Conservation (phyloP, 345 rosid species). For the Eucalyptus leucophloia region DNA sequence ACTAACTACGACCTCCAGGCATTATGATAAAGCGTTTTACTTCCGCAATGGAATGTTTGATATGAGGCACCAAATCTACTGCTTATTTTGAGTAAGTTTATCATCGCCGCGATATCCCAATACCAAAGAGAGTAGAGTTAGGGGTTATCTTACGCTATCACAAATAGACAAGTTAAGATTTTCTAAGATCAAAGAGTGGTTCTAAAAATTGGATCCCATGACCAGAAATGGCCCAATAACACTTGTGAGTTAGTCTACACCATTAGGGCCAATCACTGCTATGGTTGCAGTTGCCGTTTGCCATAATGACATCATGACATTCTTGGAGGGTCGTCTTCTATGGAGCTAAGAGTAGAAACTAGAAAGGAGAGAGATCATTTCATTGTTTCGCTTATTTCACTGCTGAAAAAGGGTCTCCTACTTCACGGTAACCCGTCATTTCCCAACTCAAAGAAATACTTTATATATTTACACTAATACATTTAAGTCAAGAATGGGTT, state of each 20-base stretch:
- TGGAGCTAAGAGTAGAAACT: background rate
- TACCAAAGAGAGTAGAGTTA: background rate
- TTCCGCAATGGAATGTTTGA: background rate
- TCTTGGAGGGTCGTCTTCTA: background rate
- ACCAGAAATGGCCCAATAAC: background rate
- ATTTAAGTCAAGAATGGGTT: background rate
- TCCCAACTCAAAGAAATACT: background rate
- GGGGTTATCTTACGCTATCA: background rate
- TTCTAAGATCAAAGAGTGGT: background rate
- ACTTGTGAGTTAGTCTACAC: background rate
- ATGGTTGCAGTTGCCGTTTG: background rate
- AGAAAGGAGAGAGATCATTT: background rate
- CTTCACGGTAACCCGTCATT: background rate
- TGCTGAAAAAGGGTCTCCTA: background rate
- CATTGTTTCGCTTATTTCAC: background rate
- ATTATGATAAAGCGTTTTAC: background rate
- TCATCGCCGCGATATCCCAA: rapidly evolving
- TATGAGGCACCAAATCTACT: background rate
- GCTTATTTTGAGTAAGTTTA: background rate
- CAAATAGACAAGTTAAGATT: background rate
- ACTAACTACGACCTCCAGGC: background rate
- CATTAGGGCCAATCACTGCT: background rate
- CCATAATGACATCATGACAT: background rate
- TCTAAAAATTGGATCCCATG: background rate
- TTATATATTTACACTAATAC: background rate